These are phyloP conservation scores for Phytophthora tentaculata DNA, from an alignment of 352 stramenopile genomes.

Conservation along the genomic window DNA sequence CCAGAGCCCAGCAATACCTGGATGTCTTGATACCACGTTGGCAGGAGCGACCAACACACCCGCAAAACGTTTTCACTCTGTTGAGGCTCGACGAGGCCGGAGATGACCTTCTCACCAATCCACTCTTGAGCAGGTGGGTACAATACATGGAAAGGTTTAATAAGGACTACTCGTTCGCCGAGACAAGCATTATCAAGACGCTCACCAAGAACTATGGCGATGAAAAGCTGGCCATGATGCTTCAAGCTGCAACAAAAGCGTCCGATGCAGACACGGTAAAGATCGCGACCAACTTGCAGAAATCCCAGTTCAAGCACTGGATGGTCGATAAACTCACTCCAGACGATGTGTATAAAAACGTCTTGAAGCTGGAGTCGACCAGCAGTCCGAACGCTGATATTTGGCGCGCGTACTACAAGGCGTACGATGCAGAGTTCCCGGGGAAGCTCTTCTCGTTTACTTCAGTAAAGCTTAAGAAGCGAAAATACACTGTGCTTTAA, in stretches of 20 bases:
- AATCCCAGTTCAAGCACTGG: constrained; percentile 17
- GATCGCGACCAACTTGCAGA: constrained; percentile 16
- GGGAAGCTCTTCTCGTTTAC: background rate
- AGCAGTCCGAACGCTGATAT: constrained; percentile 6
- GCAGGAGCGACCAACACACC: background rate
- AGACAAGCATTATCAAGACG: constrained; percentile 20
- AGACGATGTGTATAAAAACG: constrained; percentile 2
- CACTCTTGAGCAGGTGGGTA: constrained; percentile 2
- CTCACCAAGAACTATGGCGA: constrained; percentile 25
- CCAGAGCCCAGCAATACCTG: background rate
- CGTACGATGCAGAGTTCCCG: constrained; percentile 4
- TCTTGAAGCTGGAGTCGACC: constrained; percentile 11
- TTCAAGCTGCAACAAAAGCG: constrained; percentile 2
- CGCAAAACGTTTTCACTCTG: background rate
- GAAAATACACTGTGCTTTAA: no score
- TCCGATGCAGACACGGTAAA: background rate
- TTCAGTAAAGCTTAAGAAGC: no score
- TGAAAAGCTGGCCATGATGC: constrained; percentile 17
- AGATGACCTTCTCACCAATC: constrained; percentile 6
- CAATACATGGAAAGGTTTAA: constrained; percentile 20
- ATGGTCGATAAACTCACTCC: constrained; percentile 12
- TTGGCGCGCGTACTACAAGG: constrained; percentile 23
- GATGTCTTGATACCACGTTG: background rate
- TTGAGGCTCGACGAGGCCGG: constrained; percentile 8
- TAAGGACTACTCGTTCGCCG: background rate